Evolutionary conservation across 176 grass and related monocot genomes (phyloP), one percentile per base, ranked within the genome.

Genomic region (Elymus sibiricus): DNA sequence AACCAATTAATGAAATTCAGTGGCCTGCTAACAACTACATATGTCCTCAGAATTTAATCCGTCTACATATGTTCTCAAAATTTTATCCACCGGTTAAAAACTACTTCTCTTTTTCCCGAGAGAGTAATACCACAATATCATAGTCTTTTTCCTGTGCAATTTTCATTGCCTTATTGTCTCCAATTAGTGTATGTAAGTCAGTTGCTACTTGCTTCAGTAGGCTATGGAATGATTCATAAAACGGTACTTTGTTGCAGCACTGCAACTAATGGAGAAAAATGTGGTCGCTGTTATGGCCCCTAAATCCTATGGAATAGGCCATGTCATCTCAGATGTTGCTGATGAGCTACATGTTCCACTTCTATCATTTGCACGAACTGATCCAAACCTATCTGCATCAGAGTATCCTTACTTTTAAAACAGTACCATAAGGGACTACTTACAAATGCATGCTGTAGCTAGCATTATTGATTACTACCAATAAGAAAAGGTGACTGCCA

Each of bases 341-440:
- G 91, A 95, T 70, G 81, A 90, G 71, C 71, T 95, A 73, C 94
- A 95, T 51, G 86, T 95, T 53, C 94, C 94, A 19, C 81, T 95
- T 58, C 70, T 95, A 66, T 95, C 94, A 77, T n/a, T n/a, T n/a
- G n/a, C n/a, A n/a, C n/a, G n/a, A n/a, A n/a, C n/a, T n/a, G n/a
- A n/a, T n/a, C n/a, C 94, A 71, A 88, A 81, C 47, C 91, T 95
- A 28, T 89, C 94, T 38, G 83, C 91, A 77, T 84, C 80, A 11
- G 94, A 95, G 77, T 95, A 85, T 79, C 86, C 94, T 74, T 95
- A 93, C 81, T 95, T 95, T 74, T 31, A 93, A 77, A 90, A 91
- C 64, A 88, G 65, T 63, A 83, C 91, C 71, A 75, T 75, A 60
- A 93, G 86, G 65, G 94, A 95, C 86, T 89, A 89, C 21, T 93